phyloP scores from a whole-genome alignment of 2,329 filamentous ascomycete species.

The Xylariaceae sp. region DNA sequence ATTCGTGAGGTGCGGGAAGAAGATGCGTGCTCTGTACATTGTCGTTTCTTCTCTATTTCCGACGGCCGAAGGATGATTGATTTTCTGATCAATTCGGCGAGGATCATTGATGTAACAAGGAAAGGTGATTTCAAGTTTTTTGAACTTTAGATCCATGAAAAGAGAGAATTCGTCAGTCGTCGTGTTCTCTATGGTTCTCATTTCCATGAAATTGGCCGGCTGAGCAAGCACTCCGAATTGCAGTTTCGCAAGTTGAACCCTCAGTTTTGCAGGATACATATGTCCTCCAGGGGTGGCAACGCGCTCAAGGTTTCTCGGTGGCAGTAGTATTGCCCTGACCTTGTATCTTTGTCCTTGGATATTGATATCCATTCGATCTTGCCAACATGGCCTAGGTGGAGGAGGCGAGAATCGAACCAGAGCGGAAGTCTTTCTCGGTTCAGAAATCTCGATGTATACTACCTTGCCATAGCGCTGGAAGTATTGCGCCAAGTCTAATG shows the following conservation, averaged over 20 bases:
- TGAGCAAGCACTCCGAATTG: slow-evolving; percentile 37
- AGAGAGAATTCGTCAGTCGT: slow-evolving; percentile 41
- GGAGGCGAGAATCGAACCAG: slow-evolving; percentile 34
- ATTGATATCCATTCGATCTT: slow-evolving; percentile 18
- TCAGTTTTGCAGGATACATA: slow-evolving; percentile 23
- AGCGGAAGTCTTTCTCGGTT: slow-evolving; percentile 14
- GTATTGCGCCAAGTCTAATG: slow-evolving; percentile 25
- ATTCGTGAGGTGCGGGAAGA: slow-evolving; percentile 54
- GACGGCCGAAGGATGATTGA: slow-evolving; percentile 22
- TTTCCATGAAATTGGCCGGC: slow-evolving; percentile 63
- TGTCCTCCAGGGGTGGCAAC: slow-evolving; percentile 23
- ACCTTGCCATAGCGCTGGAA: slow-evolving; percentile 31
- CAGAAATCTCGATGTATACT: slow-evolving; percentile 30
- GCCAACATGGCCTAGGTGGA: slow-evolving; percentile 31
- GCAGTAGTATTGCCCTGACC: slow-evolving; percentile 20
- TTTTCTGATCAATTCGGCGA: slow-evolving; percentile 25
- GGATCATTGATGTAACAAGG: slow-evolving; percentile 37
- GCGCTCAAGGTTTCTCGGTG: background rate
- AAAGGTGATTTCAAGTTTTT: slow-evolving; percentile 51
- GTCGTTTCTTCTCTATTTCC: slow-evolving; percentile 27
- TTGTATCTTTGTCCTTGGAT: slow-evolving; percentile 19
- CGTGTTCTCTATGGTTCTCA: slow-evolving; percentile 53
- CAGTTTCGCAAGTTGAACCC: slow-evolving; percentile 24
- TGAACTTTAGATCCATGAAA: slow-evolving; percentile 48
- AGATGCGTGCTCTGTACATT: slow-evolving; percentile 51